These are phyloP conservation scores for Tuber borchii DNA, from an alignment of 495 filamentous ascomycete genomes.

Conservation along the genomic window DNA sequence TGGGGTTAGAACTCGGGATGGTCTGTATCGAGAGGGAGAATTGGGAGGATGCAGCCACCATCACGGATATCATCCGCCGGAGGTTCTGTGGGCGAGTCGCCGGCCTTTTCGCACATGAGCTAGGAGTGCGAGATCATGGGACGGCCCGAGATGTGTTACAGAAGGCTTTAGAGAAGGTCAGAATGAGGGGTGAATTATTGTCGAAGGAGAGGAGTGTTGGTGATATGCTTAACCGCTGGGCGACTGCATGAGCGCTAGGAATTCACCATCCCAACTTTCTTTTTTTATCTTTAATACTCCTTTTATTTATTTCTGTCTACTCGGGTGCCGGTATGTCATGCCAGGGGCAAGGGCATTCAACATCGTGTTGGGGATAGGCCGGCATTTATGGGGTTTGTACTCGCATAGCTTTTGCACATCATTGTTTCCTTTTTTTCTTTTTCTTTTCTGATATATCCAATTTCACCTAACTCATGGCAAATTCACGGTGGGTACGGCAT, in stretches of 20 bases:
- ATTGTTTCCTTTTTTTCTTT: background rate
- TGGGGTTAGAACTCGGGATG: constrained; percentile 18
- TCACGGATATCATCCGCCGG: constrained; percentile 15
- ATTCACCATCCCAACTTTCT: background rate
- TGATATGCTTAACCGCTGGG: background rate
- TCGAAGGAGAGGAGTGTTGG: background rate
- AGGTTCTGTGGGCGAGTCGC: constrained; percentile 9
- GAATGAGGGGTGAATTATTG: background rate
- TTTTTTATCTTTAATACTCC: background rate
- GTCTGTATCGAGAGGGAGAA: constrained; percentile 21
- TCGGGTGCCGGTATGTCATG: background rate
- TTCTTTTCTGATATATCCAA: background rate
- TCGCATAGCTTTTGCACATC: background rate
- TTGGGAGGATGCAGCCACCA: constrained; percentile 24
- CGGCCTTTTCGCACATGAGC: background rate
- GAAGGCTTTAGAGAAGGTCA: background rate
- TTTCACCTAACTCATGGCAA: background rate
- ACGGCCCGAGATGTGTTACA: background rate
- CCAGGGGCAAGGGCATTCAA: background rate
- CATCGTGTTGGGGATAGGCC: background rate
- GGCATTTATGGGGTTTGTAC: background rate
- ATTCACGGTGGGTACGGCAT: background rate
- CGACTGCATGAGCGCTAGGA: background rate
- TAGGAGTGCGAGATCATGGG: background rate
- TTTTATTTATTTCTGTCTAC: background rate